Conservation (phyloP, 2,329 filamentous ascomycete genomes). For the Nannizziopsis barbatae region DNA sequence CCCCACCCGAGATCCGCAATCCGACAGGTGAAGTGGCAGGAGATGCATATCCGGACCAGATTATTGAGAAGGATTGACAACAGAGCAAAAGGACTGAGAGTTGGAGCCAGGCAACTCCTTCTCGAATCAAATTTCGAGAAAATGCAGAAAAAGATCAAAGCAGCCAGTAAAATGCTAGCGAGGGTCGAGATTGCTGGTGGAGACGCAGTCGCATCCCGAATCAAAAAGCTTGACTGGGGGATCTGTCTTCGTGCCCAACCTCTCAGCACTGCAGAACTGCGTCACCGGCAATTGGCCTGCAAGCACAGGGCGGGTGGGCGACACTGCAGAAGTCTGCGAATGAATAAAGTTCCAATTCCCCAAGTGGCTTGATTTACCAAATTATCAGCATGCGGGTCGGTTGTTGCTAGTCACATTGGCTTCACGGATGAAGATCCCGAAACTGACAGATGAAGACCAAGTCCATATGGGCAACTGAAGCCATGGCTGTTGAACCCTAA, state of each 20-base stretch:
- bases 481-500: neutral
- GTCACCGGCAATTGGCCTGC: conserved; percentile 12
- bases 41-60: neutral
- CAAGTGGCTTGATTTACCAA: too few species aligned
- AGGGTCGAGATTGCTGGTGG: neutral
- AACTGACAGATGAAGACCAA: neutral
- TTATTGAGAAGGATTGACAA: neutral
- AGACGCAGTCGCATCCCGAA: neutral
- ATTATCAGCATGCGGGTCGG: neutral
- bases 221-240: neutral
- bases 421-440: neutral
- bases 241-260: conserved; percentile 13
- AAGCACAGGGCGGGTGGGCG: conserved; percentile 9
- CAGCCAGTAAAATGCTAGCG: neutral
- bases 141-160: neutral
- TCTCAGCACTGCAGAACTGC: neutral
- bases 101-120: neutral
- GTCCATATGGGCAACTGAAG: neutral
- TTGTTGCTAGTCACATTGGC: neutral
- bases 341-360: neutral
- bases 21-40: conserved; percentile 1
- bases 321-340: conserved; percentile 9
- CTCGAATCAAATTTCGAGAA: neutral
- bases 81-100: conserved; percentile 2
- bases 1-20: conserved; percentile 8